Evolutionary conservation across 768 basidiomycete genomes (phyloP), one percentile per base, ranked within the genome.

Genomic region (Tricholoma terreum): DNA sequence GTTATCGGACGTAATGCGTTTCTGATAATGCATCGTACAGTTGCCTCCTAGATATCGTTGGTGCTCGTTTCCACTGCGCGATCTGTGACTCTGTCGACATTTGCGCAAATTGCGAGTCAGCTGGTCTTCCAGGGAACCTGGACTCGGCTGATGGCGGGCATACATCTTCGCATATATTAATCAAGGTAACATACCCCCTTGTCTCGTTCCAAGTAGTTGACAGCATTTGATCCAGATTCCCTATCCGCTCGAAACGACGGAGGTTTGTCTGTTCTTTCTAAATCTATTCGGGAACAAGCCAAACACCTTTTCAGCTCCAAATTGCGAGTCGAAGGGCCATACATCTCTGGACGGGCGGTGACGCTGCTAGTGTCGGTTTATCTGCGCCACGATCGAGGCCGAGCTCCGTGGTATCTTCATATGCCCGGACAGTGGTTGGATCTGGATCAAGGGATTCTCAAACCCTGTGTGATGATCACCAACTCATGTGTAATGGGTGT

Each of bases 11-110:
- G 11, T 51, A 49, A 22, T 43, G 27, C 17, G 34, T 38, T n/a
- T 34, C 52, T 56, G 35, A 58, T 54, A 8, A 42, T 34, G 54
- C 31, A 7, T 33, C 45, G 48, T 50, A 17, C 63, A 94, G 94
- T 63, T 98, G 94, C 68, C 74, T 90, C 57, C 85, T 87, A 61
- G 92, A 94, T 61, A 95, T 98, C 60, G 82, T 95, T 22, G 95
- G 95, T 15, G 92, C 94, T 14, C 83, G 92, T 4, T 97, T 94
- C 72, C 95, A 94, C 65, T 98, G 95, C 65, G 90, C 91, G 9
- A 85, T 92, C 19, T 98, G 95, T 67, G 84, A 88, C 38, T 83
- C 85, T 7, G 80, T 92, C 38, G 91, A 94, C 64, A 92, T 94
- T 33, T 94, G 92, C 63, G 82, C 87, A 15, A 90, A 92, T 61